Evolutionary conservation across 495 filamentous ascomycete genomes (phyloP), one percentile per base, ranked within the genome.

Genomic region (Neurospora terricola): DNA sequence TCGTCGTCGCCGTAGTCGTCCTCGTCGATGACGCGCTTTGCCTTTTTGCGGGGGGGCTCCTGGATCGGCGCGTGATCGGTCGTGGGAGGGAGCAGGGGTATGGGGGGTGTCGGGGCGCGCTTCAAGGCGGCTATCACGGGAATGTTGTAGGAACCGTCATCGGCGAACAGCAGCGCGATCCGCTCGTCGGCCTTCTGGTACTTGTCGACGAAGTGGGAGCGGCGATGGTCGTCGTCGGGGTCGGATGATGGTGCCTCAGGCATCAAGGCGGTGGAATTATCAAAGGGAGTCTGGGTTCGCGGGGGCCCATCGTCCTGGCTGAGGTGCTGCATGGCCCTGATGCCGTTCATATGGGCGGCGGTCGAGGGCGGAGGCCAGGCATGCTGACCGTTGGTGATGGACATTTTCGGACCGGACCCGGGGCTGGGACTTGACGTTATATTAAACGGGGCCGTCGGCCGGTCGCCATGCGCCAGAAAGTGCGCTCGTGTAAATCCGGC

Each of bases 1-100:
- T 96, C 93, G 71, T 97, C 93, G 73, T 97, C 92, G 69, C 92
- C 93, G 76, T 93, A 93, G 81, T 92, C 90, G 72, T 91, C 91
- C 74, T 94, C 91, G 76, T 93, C 90, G 76, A 88, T 87, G 78
- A 86, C 82, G 76, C 87, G 84, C 77, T 85, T 87, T 11, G 83
- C 83, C 72, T 82, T 79, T 75, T 86, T 86, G 68, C 80, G 78
- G 71, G 85, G 84, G 72, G 83, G 85, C 73, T 86, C 85, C 72
- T 84, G 77, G 69, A 83, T 80, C 11, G 82, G 81, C 69, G 82
- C 73, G 75, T 85, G 84, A 75, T 86, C 85, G 76, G 84, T 85
- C 70, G 84, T 79, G 74, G 84, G 81, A 14, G 82, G 84, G 18
- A 79, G 75, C 71, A 80, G 78, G 73, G 80, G 73, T 16, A 77